Evolutionary conservation across 345 rosid species (phyloP), one percentile per base, ranked within the genome.

Genomic region (Geranium rotundifolium): DNA sequence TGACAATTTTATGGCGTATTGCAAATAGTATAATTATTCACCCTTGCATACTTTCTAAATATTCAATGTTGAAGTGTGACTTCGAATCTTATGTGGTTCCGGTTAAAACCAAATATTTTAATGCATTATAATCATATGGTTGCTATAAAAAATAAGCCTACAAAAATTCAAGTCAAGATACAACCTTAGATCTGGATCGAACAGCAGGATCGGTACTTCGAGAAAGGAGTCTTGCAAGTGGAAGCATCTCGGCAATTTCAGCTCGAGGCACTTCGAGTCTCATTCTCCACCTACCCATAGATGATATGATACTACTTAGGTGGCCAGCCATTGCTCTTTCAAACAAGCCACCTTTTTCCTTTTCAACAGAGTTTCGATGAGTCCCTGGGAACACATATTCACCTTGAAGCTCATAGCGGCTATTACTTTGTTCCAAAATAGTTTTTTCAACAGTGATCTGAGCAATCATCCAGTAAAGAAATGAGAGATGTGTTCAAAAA

Each of bases 201-300:
- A 92, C 96, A 74, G 89, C 96, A 68, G 98, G 98, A 84, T 92
- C 98, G 63, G 88, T 80, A 76, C 96, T 89, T 76, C 96, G 84
- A 68, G 98, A 92, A 67, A 92, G 88, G 69, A 92, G 96, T 73
- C 96, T 83, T 54, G 98, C 98, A 75, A 92, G 90, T 60, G 96
- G 98, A 74, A 92, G 98, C 98, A 92, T 92, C 85, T 92, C 98
- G 62, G 93, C 91, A 63, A 87, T 93, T 83, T 92, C 96, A 63
- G 98, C 98, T 72, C 79, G 83, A 63, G 98, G 92, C 78, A 92
- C 98, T 81, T 92, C 98, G 72, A 92, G 96, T 79, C 98, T 86
- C 93, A 92, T 81, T 80, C 98, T 87, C 98, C 98, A 92, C 78
- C 98, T 85, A 78, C 98, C 96, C 90, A 92, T 82, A 39, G 96